Evolutionary conservation across 148 eudicot genomes (phyloP).

Genomic region (Persicaria maculosa): DNA sequence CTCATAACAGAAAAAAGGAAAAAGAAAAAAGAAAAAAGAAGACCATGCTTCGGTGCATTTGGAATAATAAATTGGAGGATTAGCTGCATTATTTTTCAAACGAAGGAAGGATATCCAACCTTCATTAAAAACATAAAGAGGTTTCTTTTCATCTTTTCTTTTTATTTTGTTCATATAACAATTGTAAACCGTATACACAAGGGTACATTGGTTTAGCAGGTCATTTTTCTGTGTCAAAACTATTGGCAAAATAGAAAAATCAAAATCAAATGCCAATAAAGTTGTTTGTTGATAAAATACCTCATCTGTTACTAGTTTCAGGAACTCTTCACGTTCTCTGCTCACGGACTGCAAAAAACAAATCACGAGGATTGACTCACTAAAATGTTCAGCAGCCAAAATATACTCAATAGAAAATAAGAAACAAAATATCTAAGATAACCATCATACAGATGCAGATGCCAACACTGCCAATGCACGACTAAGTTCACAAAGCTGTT

Average conservation of each 20-base stretch:
- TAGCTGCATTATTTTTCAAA: no score
- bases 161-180: not conserved
- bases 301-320: slow-evolving; percentile 89
- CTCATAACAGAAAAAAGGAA: no score
- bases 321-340: slow-evolving; percentile 85
- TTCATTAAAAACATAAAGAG: not conserved
- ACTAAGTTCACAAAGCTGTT: slow-evolving; percentile 78
- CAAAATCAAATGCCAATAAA: not conserved
- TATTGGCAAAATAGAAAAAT: not conserved
- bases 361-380: slow-evolving; percentile 1
- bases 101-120: no score
- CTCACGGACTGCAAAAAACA: slow-evolving; percentile 63
- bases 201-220: not conserved
- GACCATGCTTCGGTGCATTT: no score
- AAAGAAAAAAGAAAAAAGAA: no score
- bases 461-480: slow-evolving; percentile 93
- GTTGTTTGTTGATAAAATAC: slow-evolving; percentile 24
- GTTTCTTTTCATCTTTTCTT: not conserved
- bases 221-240: not conserved
- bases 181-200: not conserved
- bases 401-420: not conserved
- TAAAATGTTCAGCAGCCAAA: not conserved
- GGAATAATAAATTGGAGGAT: no score
- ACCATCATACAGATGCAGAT: slow-evolving; percentile 73
- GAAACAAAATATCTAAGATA: not conserved